phyloP scores from a whole-genome alignment of 805 yeast genomes.

The Kodamaea laetipori region DNA sequence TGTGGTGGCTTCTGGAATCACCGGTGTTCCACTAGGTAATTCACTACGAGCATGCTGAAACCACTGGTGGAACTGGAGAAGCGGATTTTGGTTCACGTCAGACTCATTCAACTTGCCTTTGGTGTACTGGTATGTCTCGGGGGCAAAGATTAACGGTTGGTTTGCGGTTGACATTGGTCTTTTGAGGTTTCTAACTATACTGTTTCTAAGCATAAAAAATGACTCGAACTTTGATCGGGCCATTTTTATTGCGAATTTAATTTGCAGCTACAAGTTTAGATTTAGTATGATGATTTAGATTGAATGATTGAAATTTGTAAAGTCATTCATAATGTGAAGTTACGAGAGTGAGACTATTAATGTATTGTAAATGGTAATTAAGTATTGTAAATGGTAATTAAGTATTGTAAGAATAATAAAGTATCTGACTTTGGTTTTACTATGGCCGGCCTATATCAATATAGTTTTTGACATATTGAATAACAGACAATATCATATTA shows the following conservation, averaged over 20 bases:
- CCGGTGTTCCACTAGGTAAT: conserved; percentile 44
- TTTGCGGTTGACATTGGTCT: conserved; percentile 4
- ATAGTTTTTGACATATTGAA: too few relatives aligned
- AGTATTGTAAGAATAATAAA: too few relatives aligned
- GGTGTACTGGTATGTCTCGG: conserved; percentile 84
- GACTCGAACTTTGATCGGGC: neutral
- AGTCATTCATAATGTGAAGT: too few relatives aligned
- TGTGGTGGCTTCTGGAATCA: conserved; percentile 78
- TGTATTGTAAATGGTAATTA: too few relatives aligned
- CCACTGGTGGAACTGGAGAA: conserved; percentile 82
- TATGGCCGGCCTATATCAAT: too few relatives aligned
- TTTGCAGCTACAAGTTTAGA: neutral
- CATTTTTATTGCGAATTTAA: neutral
- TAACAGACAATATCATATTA: too few relatives aligned
- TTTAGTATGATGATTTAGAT: neutral
- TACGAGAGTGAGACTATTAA: too few relatives aligned
- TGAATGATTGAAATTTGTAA: too few relatives aligned
- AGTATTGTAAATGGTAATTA: too few relatives aligned
- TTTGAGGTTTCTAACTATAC: neutral
- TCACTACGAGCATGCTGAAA: conserved; percentile 48
- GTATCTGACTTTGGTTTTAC: too few relatives aligned
- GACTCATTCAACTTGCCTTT: conserved; percentile 58
- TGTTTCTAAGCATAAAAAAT: conserved; percentile 6
- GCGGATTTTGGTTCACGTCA: conserved; percentile 62
- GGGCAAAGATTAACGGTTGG: conserved; percentile 61